Conservation (phyloP, 257 asterid genomes). For the Solanum sitiens region DNA sequence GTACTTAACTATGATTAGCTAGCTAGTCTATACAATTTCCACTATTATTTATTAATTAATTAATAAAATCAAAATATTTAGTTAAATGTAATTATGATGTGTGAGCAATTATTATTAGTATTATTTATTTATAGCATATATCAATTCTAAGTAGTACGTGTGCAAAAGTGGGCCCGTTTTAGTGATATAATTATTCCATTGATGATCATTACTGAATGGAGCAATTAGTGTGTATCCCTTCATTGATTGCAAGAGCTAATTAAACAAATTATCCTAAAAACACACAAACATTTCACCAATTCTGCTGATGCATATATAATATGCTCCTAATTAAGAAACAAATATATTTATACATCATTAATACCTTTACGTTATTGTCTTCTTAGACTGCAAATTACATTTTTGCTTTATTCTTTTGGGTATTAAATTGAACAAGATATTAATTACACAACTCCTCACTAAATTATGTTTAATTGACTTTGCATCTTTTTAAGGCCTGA, state of each 20-base stretch:
- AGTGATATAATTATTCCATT: neutral
- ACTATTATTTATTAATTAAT: neutral
- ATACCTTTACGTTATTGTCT: neutral
- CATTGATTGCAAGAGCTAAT: neutral
- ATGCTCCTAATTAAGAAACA: neutral
- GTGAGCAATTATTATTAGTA: neutral
- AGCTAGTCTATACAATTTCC: neutral
- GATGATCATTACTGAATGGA: neutral
- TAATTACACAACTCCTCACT: neutral
- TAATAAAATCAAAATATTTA: too few species aligned
- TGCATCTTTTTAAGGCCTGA: neutral
- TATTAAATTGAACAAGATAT: neutral
- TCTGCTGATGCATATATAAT: neutral
- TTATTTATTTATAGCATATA: neutral
- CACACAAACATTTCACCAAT: neutral
- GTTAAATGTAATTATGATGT: neutral
- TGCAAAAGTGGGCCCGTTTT: neutral
- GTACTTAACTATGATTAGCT: neutral
- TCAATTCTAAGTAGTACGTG: neutral
- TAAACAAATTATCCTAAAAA: neutral
- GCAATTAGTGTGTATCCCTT: neutral
- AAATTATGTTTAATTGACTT: too few species aligned
- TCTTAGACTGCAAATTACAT: neutral
- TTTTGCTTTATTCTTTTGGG: neutral
- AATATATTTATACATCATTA: neutral